Base-by-base conservation (phyloP, 805 yeast genomes). In the Nematodospora valgi region DNA sequence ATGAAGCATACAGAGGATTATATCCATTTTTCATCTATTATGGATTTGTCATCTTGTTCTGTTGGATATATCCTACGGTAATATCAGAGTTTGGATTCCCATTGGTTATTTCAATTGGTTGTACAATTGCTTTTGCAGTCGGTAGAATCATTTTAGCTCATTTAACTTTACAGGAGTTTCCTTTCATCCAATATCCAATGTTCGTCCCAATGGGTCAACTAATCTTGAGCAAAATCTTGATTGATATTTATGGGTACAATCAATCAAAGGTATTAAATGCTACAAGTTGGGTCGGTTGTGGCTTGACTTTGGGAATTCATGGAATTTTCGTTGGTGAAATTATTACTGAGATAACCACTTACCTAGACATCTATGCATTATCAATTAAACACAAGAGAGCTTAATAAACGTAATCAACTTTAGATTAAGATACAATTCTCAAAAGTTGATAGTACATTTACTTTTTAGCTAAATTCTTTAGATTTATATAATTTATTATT, bases 111-210 rank as follows among this genome's bases (percentile, higher is more conserved):
- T 74, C 89, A 19, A 78, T 85, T 49, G 94, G 95, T 1, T 69
- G 82, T 34, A 73, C 84, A 1, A 62, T 83, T 46, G 96, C 98
- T 1, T 82, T 85, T 51, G 68, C 78, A 3, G 97, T 91, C n/a
- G 97, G 97, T 4, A 76, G 93, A 54, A 86, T 89, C 43, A 89
- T 89, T 50, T 69, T 82, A 38, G 89, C 86, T 2, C 98, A 89
- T 57, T 74, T 91, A 46, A 86, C 96, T 1, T 62, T 73, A 33
- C 95, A 85, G 56, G 60, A 65, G 10, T 88, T 85, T 69, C 97
- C 98, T 31, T 61, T 68, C 54, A 49, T 74, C 44, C 84, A 86
- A 33, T 69, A 84, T 20, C 85, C 95, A 28, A 76, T 79, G 68
- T 68, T 76, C 23, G 68, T 86, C 40, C 84, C 96, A 47, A 4